phyloP scores from a whole-genome alignment of 495 filamentous ascomycete species.

The Penicillium egyptiacum region DNA sequence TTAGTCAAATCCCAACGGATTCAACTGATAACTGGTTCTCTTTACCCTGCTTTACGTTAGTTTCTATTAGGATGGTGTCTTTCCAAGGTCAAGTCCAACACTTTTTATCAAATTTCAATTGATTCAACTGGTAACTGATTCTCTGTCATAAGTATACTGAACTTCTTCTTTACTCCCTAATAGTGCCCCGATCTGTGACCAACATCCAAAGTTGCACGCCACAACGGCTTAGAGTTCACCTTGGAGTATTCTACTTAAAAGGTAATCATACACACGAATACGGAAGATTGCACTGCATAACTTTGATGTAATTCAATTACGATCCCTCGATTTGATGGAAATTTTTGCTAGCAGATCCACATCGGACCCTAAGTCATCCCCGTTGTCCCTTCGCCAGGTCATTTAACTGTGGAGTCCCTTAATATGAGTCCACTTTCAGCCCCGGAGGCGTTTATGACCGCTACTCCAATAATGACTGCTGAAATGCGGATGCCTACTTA shows the following conservation, averaged over 20 bases:
- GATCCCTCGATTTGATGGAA: background rate
- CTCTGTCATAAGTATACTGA: background rate
- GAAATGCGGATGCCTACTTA: constrained; percentile 3
- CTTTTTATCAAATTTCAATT: background rate
- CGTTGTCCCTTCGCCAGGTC: background rate
- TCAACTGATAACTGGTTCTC: background rate
- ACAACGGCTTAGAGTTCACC: background rate
- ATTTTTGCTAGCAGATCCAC: background rate
- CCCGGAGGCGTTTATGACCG: background rate
- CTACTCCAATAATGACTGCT: background rate
- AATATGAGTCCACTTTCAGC: background rate
- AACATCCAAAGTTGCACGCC: background rate
- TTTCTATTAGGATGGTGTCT: background rate
- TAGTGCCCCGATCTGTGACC: background rate
- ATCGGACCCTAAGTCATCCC: background rate
- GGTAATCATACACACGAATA: too few relatives aligned
- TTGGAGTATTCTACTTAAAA: too few relatives aligned
- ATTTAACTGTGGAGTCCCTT: background rate
- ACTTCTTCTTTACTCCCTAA: background rate
- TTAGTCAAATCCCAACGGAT: background rate
- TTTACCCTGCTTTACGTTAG: background rate
- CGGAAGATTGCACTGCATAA: background rate
- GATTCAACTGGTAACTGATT: background rate
- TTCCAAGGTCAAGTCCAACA: background rate
- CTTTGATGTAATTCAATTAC: background rate